Evolutionary conservation across 2,329 filamentous ascomycete genomes (phyloP), one percentile per base, ranked within the genome.

Genomic region (Periconia sp.): DNA sequence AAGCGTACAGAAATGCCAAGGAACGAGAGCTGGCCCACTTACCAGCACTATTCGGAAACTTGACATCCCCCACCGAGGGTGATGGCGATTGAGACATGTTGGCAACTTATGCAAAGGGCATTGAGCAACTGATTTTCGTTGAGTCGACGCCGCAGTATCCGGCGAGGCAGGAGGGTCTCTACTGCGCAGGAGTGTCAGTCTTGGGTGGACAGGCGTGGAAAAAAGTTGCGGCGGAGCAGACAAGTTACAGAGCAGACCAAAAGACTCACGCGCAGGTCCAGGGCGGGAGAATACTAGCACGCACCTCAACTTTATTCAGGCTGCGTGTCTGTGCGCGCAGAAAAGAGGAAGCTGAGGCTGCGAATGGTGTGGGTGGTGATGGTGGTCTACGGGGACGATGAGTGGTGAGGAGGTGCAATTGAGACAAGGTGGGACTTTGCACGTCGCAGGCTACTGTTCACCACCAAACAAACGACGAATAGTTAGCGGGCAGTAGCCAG

Each of bases 1-100:
- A 71, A 66, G 68, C 65, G 55, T 45, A 49, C 41, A 47, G 52
- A 40, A 52, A 54, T 57, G 58, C 56, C 56, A 63, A 61, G 53
- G 57, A 52, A 55, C 11, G 33, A 37, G 33, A 53, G 43, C 47
- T 42, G 43, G 33, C 47, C 47, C 44, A 68, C 71, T 66, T 56
- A 73, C 71, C 65, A 64, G 67, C 71, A 55, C 70, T 64, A 56
- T 69, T 66, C 57, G 68, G 59, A 58, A 65, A 65, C 52, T 58
- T 60, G 46, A 56, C 41, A 50, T 71, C 68, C 55, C 63, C 65
- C 43, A 60, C 61, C 19, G 64, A 67, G 51, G 68, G 63, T 48
- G 72, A 66, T 51, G 65, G 43, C 43, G 43, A 45, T 33, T 45
- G 61, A 53, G 71, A 70, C 53, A 72, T 68, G 59, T 57, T 45